Conservation (phyloP, 352 stramenopile species). For the Aphanomyces astaci region DNA sequence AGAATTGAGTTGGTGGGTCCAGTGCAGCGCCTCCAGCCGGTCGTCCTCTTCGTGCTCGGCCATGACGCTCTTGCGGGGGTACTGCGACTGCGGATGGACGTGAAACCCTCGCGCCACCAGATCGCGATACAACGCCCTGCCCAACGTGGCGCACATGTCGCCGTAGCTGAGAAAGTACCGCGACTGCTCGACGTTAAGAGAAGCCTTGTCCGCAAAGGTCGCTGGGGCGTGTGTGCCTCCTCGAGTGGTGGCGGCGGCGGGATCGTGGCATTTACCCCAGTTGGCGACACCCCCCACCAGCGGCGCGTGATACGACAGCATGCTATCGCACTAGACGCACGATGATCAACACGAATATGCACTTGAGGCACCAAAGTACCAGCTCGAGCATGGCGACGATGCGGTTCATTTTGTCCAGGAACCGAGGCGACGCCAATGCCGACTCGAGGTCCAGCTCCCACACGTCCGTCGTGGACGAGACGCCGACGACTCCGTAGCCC, state of each 20-base stretch:
- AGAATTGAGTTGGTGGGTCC: constrained; percentile 30
- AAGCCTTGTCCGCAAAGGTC: too few relatives aligned
- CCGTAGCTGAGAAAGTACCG: constrained; percentile 68
- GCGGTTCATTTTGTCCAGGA: constrained; percentile 40
- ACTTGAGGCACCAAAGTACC: constrained; percentile 26
- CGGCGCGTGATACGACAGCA: constrained; percentile 50
- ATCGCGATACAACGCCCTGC: constrained; percentile 44
- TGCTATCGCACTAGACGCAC: constrained; percentile 44
- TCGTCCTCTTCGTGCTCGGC: background rate
- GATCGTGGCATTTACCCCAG: constrained; percentile 34
- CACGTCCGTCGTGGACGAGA: constrained; percentile 27
- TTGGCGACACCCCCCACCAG: constrained; percentile 49
- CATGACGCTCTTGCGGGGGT: background rate
- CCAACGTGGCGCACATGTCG: constrained; percentile 47
- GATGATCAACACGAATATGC: background rate
- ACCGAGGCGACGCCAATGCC: constrained; percentile 30
- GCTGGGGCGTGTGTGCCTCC: too few relatives aligned
- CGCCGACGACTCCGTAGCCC: constrained; percentile 8
- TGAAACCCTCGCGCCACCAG: constrained; percentile 39
- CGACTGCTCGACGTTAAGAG: constrained; percentile 14
- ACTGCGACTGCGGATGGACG: constrained; percentile 31
- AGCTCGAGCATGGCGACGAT: constrained; percentile 54
- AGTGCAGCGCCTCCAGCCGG: constrained; percentile 38
- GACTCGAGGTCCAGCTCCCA: constrained; percentile 39
- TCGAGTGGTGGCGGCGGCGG: too few relatives aligned